Percentiles rank a stretch among this genome's conserved stretches.
These are phyloP conservation scores for Batkoa obscura DNA, from an alignment of 371 early-diverging fungal genomes.

Conservation along the genomic window DNA sequence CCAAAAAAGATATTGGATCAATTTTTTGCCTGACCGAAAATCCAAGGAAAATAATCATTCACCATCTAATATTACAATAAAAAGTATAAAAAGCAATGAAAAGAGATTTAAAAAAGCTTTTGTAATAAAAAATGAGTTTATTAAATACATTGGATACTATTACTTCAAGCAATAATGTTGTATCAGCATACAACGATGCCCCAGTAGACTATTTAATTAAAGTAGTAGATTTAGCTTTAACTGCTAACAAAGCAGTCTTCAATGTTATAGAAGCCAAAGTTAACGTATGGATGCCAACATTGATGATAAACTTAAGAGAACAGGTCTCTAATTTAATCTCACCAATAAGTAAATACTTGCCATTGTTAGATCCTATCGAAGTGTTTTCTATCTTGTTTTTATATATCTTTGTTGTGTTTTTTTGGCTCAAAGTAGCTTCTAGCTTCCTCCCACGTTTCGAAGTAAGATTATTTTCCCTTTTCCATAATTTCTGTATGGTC, in stretches of 20 bases:
- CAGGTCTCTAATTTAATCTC: slow-evolving; percentile 14
- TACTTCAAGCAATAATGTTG: too few relatives aligned
- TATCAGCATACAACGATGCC: neutral
- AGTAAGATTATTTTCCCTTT: slow-evolving; percentile 19
- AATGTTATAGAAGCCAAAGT: neutral
- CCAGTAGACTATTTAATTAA: neutral
- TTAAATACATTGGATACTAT: too few relatives aligned
- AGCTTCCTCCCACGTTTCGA: slow-evolving; percentile 14
- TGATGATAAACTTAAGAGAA: slow-evolving; percentile 5
- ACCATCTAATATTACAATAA: too few relatives aligned
- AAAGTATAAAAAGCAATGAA: too few relatives aligned
- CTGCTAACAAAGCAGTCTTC: neutral
- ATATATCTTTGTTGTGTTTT: slow-evolving; percentile 21
- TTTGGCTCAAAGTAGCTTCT: slow-evolving; percentile 27
- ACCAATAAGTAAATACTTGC: slow-evolving; percentile 20
- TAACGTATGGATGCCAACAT: neutral
- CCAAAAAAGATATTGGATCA: too few relatives aligned
- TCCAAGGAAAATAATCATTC: too few relatives aligned
- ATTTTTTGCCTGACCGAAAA: too few relatives aligned
- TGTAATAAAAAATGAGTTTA: too few relatives aligned
- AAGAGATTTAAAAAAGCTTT: too few relatives aligned
- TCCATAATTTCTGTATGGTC: slow-evolving; percentile 27
- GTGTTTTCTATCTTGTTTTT: slow-evolving; percentile 19
- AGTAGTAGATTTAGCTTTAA: neutral
- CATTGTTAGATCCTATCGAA: slow-evolving; percentile 37